phyloP scores from a whole-genome alignment of 192 early-diverging fungal genomes.

The Coemansia sp. region DNA sequence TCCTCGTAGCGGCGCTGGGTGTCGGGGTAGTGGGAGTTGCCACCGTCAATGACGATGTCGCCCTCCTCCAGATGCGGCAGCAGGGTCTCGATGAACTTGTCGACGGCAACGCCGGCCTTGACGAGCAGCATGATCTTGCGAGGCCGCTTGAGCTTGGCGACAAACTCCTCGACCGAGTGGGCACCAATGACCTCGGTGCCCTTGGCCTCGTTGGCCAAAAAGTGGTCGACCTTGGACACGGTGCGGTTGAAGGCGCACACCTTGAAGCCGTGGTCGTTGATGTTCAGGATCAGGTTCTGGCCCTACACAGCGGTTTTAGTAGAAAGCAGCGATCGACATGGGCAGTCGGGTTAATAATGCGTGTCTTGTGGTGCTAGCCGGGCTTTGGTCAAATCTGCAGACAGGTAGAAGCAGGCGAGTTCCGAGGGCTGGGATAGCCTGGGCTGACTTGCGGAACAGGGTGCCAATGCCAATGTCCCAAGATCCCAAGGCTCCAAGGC shows the following conservation, averaged over 20 bases:
- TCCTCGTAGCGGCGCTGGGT: constrained; percentile 87
- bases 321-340: too few relatives aligned
- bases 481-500: too few relatives aligned
- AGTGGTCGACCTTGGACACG: constrained; percentile 88
- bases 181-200: constrained; percentile 93
- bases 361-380: too few relatives aligned
- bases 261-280: constrained; percentile 94
- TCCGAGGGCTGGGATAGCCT: too few relatives aligned
- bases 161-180: constrained; percentile 91
- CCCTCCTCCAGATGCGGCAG: constrained; percentile 82
- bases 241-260: constrained; percentile 98
- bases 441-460: too few relatives aligned
- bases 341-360: too few relatives aligned
- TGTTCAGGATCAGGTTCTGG: constrained; percentile 98
- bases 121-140: constrained; percentile 98
- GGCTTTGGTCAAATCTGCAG: too few relatives aligned
- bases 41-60: constrained; percentile 98
- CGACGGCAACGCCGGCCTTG: constrained; percentile 93
- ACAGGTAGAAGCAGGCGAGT: too few relatives aligned
- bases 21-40: constrained; percentile 99
- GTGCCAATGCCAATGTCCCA: too few relatives aligned
- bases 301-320: constrained; percentile 57
- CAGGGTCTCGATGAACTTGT: constrained; percentile 90
- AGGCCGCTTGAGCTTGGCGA: constrained; percentile 88
- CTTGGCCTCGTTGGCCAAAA: constrained; percentile 96